Conservation (phyloP, 139 green algal genomes). For the Haematococcus sp. region DNA sequence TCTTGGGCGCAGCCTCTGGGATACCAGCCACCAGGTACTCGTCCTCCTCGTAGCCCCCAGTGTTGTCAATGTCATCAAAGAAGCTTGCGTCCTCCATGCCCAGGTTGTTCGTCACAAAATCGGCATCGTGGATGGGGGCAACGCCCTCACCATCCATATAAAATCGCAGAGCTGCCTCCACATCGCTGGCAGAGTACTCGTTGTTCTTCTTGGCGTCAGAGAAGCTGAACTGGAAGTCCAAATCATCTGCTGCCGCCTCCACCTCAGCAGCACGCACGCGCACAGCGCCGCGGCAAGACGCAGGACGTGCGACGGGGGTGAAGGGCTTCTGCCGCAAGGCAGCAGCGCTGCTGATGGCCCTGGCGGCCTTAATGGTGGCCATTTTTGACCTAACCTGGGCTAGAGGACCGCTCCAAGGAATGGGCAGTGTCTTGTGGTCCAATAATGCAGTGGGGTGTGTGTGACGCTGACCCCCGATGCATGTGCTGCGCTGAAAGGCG, state of each 20-base stretch:
- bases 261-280: conserved; percentile 5
- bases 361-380: too few relatives aligned
- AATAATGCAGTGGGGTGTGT: too few relatives aligned
- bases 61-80: conserved; percentile 53
- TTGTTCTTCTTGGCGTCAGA: conserved; percentile 42
- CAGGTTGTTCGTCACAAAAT: conserved; percentile 31
- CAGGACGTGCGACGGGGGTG: neutral
- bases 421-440: too few relatives aligned
- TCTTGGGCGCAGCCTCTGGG: conserved; percentile 47
- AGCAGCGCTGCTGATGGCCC: too few relatives aligned
- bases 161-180: conserved; percentile 34
- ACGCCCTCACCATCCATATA: conserved; percentile 24
- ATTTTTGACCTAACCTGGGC: too few relatives aligned
- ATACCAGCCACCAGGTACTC: conserved; percentile 43
- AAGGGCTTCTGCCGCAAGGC: conserved; percentile 2
- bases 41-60: conserved; percentile 32
- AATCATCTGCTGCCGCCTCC: conserved; percentile 7
- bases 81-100: conserved; percentile 42
- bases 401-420: too few relatives aligned
- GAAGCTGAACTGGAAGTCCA: conserved; percentile 41
- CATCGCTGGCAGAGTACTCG: conserved; percentile 34
- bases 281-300: conserved; percentile 8
- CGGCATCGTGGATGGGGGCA: conserved; percentile 10
- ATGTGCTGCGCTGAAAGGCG: too few relatives aligned
- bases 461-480: too few relatives aligned